Evolutionary conservation across 257 asterid genomes (phyloP), one percentile per base, ranked within the genome.

Genomic region (Solanum corneliomulleri): DNA sequence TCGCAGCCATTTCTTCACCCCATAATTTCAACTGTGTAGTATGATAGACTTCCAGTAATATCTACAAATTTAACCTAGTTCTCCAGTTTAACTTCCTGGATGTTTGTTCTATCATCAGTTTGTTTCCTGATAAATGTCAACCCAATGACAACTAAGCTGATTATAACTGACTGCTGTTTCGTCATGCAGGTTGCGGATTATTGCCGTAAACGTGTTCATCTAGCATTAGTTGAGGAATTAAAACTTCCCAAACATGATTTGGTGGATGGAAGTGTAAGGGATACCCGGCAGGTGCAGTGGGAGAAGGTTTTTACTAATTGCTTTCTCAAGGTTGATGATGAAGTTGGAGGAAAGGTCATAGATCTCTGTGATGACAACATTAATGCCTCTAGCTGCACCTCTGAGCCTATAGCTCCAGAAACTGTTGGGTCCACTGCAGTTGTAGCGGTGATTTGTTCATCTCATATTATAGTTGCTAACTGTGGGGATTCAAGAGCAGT

Each of bases 401-500:
- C 87, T 13, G 93, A 91, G 74, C 94, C 97, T 72, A 81, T 93
- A 88, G 95, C 95, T 62, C 92, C 98, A 1, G 98, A 94, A 88
- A 95, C 98, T 37, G 95, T 93, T 74, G 98, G 98, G 64, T 93
- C 98, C 5, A 95, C 98, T 41, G 98, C 98, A 11, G 98, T 95
- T 58, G 97, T 94, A 89, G 98, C 95, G 5, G 93, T 94, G 60
- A 85, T 95, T 47, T 93, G 94, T 74, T 95, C 98, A 21, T 95
- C 98, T 86, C 98, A 95, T 88, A 93, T 95, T 42, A 83, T 95
- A 89, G 97, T 95, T 84, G 92, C 97, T 81, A 95, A 95, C 74
- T 94, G 98, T 74, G 98, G 98, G 87, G 98, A 95, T 89, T 95
- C 98, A 3, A 89, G 98, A 90, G 98, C 97, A 49, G 98, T 95